Evolutionary conservation across 345 rosid species (phyloP), one percentile per base, ranked within the genome.

Genomic region (Citrus hindsii): DNA sequence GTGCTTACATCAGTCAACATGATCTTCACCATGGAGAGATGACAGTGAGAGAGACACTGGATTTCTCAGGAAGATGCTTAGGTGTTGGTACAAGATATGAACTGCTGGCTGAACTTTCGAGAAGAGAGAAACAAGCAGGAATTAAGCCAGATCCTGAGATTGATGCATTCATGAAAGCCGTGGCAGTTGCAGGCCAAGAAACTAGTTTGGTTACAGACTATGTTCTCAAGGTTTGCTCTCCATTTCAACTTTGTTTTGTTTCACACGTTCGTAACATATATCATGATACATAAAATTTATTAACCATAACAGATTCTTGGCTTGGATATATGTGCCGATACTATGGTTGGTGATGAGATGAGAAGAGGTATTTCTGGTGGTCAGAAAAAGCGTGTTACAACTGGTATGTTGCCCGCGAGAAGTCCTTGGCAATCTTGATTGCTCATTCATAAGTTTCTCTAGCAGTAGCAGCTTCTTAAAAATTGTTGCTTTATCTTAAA

Each of bases 351-450:
- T 33, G 89, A 91, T 82, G 91, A 83, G 30, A 91, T 94, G 97
- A 76, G 92, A 80, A 82, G 98, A 79, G 98, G 98, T 53, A 88
- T 94, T 62, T 94, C 98, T 55, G 98, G 98, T 74, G 95, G 97
- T 32, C 94, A 93, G 70, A 84, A 83, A 79, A 93, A 92, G 83
- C 97, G 98, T 75, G 85, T 92, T 30, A 94, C 98, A 16, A 92
- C 97, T 5, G 98, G 98, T 90, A 83, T 73, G 53, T 16, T 35
- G n/a, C 25, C 27, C 0, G 10, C 4, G 4, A 2, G 28, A 22
- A 35, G 7, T 35, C 46, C 69, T 27, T 28, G 18, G 18, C 66
- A 62, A 27, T 62, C 16, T 62, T 62, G 35, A 27, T 62, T 10
- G 3, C 35, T 62, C 3, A 13, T 46, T 46, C 18, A 28, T 19